Evolutionary conservation across 2,329 filamentous ascomycete species (phyloP), one percentile per base, ranked within the genome.

Genomic region (Hypoxylon sp.): DNA sequence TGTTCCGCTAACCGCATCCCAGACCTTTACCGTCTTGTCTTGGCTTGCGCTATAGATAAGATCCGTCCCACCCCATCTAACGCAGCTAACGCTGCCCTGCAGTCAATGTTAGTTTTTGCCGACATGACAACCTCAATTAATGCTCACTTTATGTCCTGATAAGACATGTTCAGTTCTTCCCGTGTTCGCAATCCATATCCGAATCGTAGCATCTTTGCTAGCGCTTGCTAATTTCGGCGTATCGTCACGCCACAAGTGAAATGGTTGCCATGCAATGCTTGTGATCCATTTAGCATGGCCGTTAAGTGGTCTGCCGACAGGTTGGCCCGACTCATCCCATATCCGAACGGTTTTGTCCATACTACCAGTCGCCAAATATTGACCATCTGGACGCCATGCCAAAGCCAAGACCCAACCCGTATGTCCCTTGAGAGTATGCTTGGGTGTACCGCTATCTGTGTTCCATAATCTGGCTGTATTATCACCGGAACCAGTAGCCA

Each of bases 391-490:
- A 13, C 92, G 94, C 89, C 93, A 98, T 60, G 90, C 89, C 3
- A 97, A 93, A 1, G 90, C 93, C 62, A 98, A 81, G 3, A 98
- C 94, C 94, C 94, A 98, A 67, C 92, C 92, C 1, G 91, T 91
- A 80, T 98, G 96, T 0, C 94, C 94, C 74, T 93, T 92, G 53
- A 98, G 82, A 0, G 94, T 98, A 80, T 92, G 88, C 68, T 93
- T 88, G 0, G 94, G 94, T 10, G 94, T 98, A 52, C 94, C 94
- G 0, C 94, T 98, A 75, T 98, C 93, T 53, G 94, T 94, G 76
- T 99, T 94, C 94, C 94, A 98, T 82, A 98, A 91, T 63, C 95
- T 85, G 0, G 94, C 95, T 1, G 94, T 98, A 73, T 92, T 92
- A 77, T 99, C 96, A 51, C 96, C 96, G 68, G 92, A 94, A 0